These are phyloP conservation scores for Cyberlindnera veronae DNA, from an alignment of 805 yeast species.

Conservation along the genomic window DNA sequence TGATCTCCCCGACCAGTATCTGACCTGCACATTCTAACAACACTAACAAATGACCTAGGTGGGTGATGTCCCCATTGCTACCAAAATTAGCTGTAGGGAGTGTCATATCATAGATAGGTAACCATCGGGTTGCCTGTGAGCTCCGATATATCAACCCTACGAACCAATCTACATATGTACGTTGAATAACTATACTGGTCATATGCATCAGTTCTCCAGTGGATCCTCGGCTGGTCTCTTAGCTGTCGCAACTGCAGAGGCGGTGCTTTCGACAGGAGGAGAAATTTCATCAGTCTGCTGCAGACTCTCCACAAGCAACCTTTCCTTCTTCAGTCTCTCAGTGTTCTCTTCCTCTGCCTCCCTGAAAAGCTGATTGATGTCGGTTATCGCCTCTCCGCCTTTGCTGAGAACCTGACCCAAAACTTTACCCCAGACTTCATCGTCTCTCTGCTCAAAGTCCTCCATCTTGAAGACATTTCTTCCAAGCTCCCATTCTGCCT, in stretches of 20 bases:
- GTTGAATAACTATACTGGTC: too few relatives aligned
- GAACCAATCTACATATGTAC: too few relatives aligned
- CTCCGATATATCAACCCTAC: too few relatives aligned
- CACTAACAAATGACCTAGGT: background rate
- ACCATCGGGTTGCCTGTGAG: too few relatives aligned
- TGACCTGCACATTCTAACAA: too few relatives aligned
- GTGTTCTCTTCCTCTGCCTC: conserved; percentile 27
- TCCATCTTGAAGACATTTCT: conserved; percentile 62
- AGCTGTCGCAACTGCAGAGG: too few relatives aligned
- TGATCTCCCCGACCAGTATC: too few relatives aligned
- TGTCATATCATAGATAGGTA: background rate
- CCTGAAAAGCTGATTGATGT: conserved; percentile 38
- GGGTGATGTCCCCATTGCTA: background rate
- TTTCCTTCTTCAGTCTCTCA: conserved; percentile 1
- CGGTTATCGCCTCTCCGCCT: conserved; percentile 35
- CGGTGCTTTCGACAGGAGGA: too few relatives aligned
- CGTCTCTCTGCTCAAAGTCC: conserved; percentile 60
- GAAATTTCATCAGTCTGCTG: background rate
- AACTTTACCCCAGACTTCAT: conserved; percentile 68
- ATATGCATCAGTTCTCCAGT: too few relatives aligned
- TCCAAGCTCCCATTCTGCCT: conserved; percentile 81
- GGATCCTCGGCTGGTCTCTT: background rate
- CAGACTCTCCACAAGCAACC: background rate
- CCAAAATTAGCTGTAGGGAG: background rate
- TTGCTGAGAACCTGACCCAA: conserved; percentile 49